Conservation (phyloP, 495 filamentous ascomycete species). For the Penicillium cosmopolitanum region DNA sequence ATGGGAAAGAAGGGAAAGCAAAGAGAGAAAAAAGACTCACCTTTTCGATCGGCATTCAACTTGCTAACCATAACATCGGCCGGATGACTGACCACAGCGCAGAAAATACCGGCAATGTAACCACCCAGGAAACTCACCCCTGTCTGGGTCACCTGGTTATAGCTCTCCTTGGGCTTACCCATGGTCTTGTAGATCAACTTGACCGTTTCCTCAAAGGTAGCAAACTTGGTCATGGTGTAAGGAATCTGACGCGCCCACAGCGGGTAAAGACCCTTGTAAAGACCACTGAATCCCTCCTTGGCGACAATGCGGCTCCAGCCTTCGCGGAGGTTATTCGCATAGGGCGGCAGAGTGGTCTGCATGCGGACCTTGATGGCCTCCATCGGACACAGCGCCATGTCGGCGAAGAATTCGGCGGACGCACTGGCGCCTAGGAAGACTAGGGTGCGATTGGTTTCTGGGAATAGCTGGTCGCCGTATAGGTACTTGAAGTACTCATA, state of each 20-base stretch:
- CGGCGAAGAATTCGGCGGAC: conserved; percentile 69
- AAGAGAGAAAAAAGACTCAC: conserved; percentile 38
- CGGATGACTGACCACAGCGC: conserved; percentile 65
- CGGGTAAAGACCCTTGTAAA: conserved; percentile 72
- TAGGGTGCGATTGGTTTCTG: conserved; percentile 61
- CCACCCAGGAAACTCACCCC: conserved; percentile 71
- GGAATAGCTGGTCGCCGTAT: conserved; percentile 68
- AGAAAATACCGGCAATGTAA: conserved; percentile 73
- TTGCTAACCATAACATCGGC: conserved; percentile 78
- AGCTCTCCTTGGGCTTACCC: conserved; percentile 67
- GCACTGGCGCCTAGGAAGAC: conserved; percentile 69
- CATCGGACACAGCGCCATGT: conserved; percentile 68
- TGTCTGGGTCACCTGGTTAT: conserved; percentile 65
- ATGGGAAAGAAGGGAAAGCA: background rate
- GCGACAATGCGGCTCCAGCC: conserved; percentile 63
- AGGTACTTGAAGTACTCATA: conserved; percentile 77
- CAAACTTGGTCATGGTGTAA: conserved; percentile 79
- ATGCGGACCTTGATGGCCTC: conserved; percentile 76
- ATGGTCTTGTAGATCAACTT: conserved; percentile 62
- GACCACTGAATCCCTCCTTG: conserved; percentile 60
- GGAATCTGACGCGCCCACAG: conserved; percentile 75
- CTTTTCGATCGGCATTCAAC: conserved; percentile 65
- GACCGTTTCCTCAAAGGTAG: conserved; percentile 72
- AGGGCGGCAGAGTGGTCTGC: conserved; percentile 72
- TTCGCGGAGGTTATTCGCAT: conserved; percentile 61